Evolutionary conservation across 225 moss, liverwort and hornwort species (phyloP).

Genomic region (Rhytidiadelphus loreus): DNA sequence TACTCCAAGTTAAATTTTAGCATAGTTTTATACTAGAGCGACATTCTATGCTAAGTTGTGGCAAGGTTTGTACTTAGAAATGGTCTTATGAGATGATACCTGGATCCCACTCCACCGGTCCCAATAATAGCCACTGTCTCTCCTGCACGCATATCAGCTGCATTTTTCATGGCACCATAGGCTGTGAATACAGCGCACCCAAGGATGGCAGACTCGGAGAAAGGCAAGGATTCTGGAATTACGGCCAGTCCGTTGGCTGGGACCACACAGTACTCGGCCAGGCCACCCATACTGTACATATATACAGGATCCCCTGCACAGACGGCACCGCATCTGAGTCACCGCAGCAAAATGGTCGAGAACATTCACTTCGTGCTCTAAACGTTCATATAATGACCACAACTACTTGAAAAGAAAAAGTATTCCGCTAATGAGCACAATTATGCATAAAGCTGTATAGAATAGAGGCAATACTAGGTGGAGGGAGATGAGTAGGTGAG

Average conservation of each 20-base stretch:
- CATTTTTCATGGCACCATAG: conserved; percentile 90
- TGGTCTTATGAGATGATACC: conserved; percentile 25
- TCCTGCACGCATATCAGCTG: conserved; percentile 95
- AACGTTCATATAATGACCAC: not conserved
- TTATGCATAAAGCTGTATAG: not conserved
- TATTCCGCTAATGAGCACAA: not conserved
- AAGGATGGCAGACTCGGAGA: conserved; percentile 72
- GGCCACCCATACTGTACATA: conserved; percentile 99
- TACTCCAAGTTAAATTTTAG: not conserved
- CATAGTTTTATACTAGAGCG: not conserved
- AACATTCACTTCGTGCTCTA: not conserved
- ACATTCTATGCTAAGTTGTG: not conserved
- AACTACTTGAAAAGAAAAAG: not conserved
- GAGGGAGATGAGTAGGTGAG: not conserved
- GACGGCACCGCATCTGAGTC: not conserved
- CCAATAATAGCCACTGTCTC: conserved; percentile 92
- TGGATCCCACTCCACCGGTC: conserved; percentile 84
- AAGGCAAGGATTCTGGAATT: conserved; percentile 66
- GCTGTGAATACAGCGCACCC: conserved; percentile 93
- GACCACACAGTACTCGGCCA: conserved; percentile 91
- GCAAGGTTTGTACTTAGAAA: not conserved
- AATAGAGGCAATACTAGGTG: not conserved
- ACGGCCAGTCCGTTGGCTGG: conserved; percentile 74
- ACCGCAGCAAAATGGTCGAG: not conserved
- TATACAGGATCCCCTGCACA: conserved; percentile 65